Evolutionary conservation across 1,284 basidiomycete genomes (phyloP).

Genomic region (Austropuccinia psidii): DNA sequence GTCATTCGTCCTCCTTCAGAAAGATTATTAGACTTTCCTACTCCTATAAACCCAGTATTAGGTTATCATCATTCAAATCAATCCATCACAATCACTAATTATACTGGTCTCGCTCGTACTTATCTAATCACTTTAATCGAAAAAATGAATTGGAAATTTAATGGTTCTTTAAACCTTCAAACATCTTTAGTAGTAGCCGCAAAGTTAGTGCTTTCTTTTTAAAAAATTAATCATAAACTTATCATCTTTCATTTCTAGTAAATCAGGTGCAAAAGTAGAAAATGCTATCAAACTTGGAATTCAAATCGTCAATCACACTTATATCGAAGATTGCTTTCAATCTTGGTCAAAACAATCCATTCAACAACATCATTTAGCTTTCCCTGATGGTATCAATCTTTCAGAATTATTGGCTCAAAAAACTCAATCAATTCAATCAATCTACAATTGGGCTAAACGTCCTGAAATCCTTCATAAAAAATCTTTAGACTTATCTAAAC

Average conservation of each 20-base stretch:
- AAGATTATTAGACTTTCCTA: slow-evolving; percentile 24
- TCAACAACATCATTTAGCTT: background rate
- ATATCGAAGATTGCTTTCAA: slow-evolving; percentile 31
- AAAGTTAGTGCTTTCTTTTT: background rate
- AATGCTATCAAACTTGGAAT: slow-evolving; percentile 4
- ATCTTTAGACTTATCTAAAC: background rate
- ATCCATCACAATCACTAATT: slow-evolving; percentile 28
- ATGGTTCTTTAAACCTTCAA: background rate
- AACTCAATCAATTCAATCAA: background rate
- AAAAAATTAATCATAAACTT: background rate
- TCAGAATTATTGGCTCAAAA: background rate
- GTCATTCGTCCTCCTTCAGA: slow-evolving; percentile 19
- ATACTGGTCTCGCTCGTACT: background rate
- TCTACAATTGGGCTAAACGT: slow-evolving; percentile 14
- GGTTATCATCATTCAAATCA: background rate
- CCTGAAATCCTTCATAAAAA: background rate
- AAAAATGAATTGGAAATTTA: slow-evolving; percentile 22
- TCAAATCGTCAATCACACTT: slow-evolving; percentile 32
- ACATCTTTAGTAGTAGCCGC: slow-evolving; percentile 21
- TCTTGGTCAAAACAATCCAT: slow-evolving; percentile 17
- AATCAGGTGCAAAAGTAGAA: slow-evolving; percentile 17
- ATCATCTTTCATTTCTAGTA: background rate
- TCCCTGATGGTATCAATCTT: slow-evolving; percentile 10
- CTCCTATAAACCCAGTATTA: background rate
- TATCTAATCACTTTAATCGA: slow-evolving; percentile 18